Evolutionary conservation across 495 filamentous ascomycete species (phyloP).

Genomic region (Neurospora sp.): DNA sequence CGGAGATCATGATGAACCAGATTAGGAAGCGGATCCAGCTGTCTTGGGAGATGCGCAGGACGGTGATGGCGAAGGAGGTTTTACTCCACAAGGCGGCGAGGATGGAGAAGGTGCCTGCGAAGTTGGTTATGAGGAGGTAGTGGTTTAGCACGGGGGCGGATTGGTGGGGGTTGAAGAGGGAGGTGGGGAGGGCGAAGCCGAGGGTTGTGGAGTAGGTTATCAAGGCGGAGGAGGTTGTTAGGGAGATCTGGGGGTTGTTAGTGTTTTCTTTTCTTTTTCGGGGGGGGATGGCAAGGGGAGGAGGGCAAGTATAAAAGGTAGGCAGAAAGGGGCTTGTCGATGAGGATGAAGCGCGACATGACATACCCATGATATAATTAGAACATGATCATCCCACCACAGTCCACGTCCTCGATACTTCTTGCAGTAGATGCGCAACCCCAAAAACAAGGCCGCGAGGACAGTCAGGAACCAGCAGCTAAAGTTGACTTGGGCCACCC

Average conservation of each 20-base stretch:
- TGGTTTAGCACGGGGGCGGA: background rate
- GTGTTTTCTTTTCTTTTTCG: background rate
- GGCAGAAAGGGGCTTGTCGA: background rate
- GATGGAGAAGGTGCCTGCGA: constrained; percentile 25
- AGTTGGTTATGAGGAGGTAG: constrained; percentile 17
- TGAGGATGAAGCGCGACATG: constrained; percentile 3
- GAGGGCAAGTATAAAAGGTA: background rate
- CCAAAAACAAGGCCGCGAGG: constrained; percentile 26
- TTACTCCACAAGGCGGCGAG: constrained; percentile 24
- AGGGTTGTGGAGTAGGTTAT: constrained; percentile 39
- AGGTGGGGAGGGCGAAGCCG: constrained; percentile 19
- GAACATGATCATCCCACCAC: constrained; percentile 29
- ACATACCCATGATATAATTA: constrained; percentile 32
- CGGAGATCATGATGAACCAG: constrained; percentile 27
- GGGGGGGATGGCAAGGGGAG: background rate
- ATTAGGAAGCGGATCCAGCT: constrained; percentile 19
- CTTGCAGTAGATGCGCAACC: constrained; percentile 28
- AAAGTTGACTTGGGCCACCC: constrained; percentile 26
- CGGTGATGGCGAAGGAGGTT: constrained; percentile 26
- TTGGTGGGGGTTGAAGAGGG: constrained; percentile 14
- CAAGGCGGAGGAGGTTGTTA: constrained; percentile 52
- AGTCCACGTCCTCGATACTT: constrained; percentile 18
- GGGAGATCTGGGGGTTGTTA: constrained; percentile 5
- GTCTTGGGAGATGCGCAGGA: constrained; percentile 22
- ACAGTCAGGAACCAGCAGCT: constrained; percentile 28